phyloP scores from a whole-genome alignment of 202 grass and related monocot species.

The Carex arenaria region DNA sequence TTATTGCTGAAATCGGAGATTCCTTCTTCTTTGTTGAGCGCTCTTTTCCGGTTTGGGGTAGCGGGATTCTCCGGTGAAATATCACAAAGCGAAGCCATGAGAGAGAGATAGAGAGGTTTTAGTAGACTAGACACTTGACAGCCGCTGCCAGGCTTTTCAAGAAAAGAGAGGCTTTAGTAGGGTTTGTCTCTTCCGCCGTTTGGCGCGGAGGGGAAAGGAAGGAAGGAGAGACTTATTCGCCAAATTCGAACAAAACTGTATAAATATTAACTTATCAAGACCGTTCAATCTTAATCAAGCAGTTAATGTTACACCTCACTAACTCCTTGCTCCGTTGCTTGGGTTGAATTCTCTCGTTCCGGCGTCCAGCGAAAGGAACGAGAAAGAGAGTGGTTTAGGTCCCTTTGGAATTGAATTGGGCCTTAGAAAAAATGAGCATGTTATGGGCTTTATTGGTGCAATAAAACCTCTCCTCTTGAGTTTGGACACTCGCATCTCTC shows the following conservation, averaged over 20 bases:
- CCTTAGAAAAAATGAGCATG: too few species aligned
- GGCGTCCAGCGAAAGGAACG: too few species aligned
- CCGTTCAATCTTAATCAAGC: neutral
- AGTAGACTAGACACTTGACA: too few species aligned
- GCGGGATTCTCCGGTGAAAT: neutral
- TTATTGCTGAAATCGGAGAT: neutral
- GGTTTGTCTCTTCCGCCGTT: slow-evolving; percentile 1
- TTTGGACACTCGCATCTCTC: too few species aligned
- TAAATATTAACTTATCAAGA: neutral
- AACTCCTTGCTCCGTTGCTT: neutral
- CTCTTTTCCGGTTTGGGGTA: neutral
- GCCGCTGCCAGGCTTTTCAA: too few species aligned
- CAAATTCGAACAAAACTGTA: neutral
- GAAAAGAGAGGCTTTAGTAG: slow-evolving; percentile 12
- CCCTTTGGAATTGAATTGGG: too few species aligned
- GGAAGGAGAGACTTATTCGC: neutral
- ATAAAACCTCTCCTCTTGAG: too few species aligned
- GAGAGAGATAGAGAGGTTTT: neutral
- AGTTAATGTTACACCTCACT: neutral
- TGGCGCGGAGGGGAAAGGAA: neutral
- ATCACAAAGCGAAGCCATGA: slow-evolving; percentile 7
- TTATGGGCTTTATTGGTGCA: too few species aligned
- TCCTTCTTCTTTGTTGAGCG: neutral
- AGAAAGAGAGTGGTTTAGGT: too few species aligned
- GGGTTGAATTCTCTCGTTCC: neutral